Evolutionary conservation across 208 protist species (phyloP).

Genomic region (Crithidia fasciculata): DNA sequence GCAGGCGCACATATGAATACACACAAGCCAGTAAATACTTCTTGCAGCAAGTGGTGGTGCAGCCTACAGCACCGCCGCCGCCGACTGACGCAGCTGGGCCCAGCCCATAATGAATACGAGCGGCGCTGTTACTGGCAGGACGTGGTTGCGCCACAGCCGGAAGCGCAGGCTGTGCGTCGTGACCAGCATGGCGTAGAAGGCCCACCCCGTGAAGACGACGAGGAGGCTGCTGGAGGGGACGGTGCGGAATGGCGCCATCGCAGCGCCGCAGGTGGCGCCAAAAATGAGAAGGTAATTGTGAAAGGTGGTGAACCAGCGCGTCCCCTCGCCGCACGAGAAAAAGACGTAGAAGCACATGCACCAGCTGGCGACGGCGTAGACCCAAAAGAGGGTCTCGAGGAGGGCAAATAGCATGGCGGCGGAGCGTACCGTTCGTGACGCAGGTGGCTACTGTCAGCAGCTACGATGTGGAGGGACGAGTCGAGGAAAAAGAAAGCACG

Average conservation of each 20-base stretch:
- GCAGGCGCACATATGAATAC: no score
- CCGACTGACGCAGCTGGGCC: slow-evolving; percentile 22
- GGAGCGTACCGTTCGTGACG: no score
- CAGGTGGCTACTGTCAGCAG: no score
- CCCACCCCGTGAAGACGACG: slow-evolving; percentile 72
- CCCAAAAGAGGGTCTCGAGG: slow-evolving; percentile 59
- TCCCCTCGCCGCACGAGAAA: slow-evolving; percentile 83
- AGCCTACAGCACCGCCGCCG: neutral
- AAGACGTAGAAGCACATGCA: slow-evolving; percentile 92
- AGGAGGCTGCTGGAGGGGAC: slow-evolving; percentile 66
- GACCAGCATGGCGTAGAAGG: slow-evolving; percentile 84
- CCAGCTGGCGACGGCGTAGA: slow-evolving; percentile 80
- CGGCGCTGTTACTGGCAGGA: slow-evolving; percentile 76
- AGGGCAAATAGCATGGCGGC: slow-evolving; percentile 33
- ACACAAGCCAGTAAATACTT: no score
- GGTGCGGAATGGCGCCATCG: slow-evolving; percentile 45
- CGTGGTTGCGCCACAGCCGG: slow-evolving; percentile 67
- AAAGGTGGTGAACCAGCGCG: slow-evolving; percentile 80
- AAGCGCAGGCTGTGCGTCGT: slow-evolving; percentile 74
- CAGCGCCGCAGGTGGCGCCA: slow-evolving; percentile 58
- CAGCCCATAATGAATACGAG: slow-evolving; percentile 40
- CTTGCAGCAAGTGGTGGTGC: no score
- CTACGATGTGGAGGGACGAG: no score
- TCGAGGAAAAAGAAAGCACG: no score
- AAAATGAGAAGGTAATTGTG: slow-evolving; percentile 81